Conservation (phyloP, 148 eudicot species). For the Mesembryanthemum crystallinum region DNA sequence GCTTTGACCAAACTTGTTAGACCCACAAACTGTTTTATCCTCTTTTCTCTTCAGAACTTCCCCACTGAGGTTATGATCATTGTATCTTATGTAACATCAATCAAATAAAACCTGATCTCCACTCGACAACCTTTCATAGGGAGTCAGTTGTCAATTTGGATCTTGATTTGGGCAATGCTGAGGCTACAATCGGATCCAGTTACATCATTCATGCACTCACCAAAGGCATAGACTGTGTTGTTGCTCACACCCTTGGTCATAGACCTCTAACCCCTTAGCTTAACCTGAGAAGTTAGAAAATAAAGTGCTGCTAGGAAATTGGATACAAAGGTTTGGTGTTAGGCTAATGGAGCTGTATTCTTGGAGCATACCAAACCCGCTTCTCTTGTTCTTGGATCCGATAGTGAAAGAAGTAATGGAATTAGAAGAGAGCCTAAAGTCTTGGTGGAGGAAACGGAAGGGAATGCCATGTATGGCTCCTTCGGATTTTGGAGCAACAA, state of each 20-base stretch:
- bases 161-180: conserved; percentile 28
- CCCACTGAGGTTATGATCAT: conserved; percentile 1
- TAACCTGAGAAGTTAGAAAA: not conserved
- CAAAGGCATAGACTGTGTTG: conserved; percentile 26
- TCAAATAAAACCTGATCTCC: conserved; percentile 7
- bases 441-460: not conserved
- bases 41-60: not conserved
- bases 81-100: conserved; percentile 2
- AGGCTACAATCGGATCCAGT: conserved; percentile 25
- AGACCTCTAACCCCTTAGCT: not conserved
- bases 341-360: not conserved
- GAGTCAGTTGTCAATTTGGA: conserved; percentile 40
- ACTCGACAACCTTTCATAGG: conserved; percentile 18
- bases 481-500: not conserved
- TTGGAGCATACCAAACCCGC: conserved; percentile 10
- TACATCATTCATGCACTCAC: conserved; percentile 25
- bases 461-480: not conserved
- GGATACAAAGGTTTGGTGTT: conserved; percentile 1
- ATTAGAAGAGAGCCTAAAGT: not conserved
- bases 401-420: conserved; percentile 2
- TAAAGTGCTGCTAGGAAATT: conserved; percentile 7
- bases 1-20: not conserved
- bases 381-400: conserved; percentile 2
- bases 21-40: conserved; percentile 9
- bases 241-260: not conserved